Percentiles rank a stretch among this genome's conserved stretches.
These are phyloP conservation scores for Fragosphaeria purpurea DNA, from an alignment of 2,329 filamentous ascomycete genomes.

Conservation along the genomic window DNA sequence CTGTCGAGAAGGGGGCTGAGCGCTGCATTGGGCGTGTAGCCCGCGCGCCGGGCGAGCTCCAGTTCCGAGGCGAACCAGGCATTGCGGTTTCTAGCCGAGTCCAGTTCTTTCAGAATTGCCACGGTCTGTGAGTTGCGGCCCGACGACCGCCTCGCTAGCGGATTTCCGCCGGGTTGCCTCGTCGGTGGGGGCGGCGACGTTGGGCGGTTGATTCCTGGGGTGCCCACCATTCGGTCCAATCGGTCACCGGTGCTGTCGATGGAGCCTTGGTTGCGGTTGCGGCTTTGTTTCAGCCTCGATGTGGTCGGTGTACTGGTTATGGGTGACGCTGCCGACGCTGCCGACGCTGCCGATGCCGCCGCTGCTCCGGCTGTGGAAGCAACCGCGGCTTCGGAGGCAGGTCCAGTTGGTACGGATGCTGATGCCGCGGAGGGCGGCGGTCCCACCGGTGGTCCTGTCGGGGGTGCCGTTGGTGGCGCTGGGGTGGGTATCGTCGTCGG, in stretches of 20 bases:
- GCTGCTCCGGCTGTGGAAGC: constrained; percentile 14
- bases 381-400: constrained; percentile 2
- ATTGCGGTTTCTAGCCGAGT: constrained; percentile 73
- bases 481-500: constrained; percentile 21
- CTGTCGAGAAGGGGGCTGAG: constrained; percentile 67
- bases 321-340: constrained; percentile 13
- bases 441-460: constrained; percentile 1
- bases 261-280: constrained; percentile 52
- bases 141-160: constrained; percentile 50
- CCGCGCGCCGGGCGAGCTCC: constrained; percentile 80
- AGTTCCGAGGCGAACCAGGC: constrained; percentile 97
- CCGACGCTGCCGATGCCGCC: neutral
- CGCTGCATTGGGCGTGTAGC: constrained; percentile 65
- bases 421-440: no score
- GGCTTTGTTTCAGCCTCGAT: constrained; percentile 31
- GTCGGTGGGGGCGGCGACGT: constrained; percentile 48
- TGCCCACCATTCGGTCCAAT: no score
- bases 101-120: constrained; percentile 75
- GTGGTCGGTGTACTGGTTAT: constrained; percentile 1
- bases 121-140: constrained; percentile 57
- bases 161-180: constrained; percentile 43
- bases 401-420: no score
- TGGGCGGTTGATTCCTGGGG: constrained; percentile 29
- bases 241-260: constrained; percentile 58
- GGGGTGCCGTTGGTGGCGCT: neutral